Conservation (phyloP, 345 rosid genomes). For the Atalantia buxifolia region DNA sequence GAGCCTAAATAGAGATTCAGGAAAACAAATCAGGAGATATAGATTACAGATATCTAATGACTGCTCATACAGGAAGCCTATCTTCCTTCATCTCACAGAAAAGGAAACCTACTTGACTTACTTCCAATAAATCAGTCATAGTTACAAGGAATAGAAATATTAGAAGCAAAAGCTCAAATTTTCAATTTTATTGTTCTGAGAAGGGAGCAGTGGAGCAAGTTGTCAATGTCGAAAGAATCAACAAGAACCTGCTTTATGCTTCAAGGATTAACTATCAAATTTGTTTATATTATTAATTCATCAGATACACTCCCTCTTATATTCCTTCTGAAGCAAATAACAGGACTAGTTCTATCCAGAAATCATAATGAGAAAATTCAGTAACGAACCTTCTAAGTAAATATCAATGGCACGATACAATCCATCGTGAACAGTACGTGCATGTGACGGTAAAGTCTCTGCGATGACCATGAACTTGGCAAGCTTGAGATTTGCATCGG, state of each 20-base stretch:
- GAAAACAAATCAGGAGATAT: not conserved
- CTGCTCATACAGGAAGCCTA: not conserved
- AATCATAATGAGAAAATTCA: not conserved
- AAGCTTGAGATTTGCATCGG: slow-evolving; percentile 91
- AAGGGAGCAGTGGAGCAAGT: slow-evolving; percentile 1
- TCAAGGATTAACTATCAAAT: not conserved
- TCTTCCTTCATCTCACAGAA: not conserved
- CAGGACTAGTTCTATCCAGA: not conserved
- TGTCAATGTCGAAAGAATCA: not conserved
- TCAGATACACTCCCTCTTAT: not conserved
- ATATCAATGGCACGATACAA: slow-evolving; percentile 87
- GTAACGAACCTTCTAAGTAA: slow-evolving; percentile 69
- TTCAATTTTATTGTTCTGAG: not conserved
- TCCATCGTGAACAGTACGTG: slow-evolving; percentile 87
- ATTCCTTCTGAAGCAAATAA: slow-evolving; percentile 7
- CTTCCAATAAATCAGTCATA: not conserved
- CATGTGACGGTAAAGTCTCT: slow-evolving; percentile 84
- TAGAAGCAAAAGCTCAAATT: not conserved
- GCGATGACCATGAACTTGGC: slow-evolving; percentile 82
- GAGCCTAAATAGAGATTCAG: slow-evolving; percentile 48
- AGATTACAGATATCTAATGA: not conserved
- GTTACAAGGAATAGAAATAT: not conserved
- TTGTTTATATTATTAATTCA: not conserved
- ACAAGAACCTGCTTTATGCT: not conserved
- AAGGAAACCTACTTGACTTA: not conserved